phyloP scores from a whole-genome alignment of 2,329 filamentous ascomycete genomes.

The Nannizziopsis barbatae region DNA sequence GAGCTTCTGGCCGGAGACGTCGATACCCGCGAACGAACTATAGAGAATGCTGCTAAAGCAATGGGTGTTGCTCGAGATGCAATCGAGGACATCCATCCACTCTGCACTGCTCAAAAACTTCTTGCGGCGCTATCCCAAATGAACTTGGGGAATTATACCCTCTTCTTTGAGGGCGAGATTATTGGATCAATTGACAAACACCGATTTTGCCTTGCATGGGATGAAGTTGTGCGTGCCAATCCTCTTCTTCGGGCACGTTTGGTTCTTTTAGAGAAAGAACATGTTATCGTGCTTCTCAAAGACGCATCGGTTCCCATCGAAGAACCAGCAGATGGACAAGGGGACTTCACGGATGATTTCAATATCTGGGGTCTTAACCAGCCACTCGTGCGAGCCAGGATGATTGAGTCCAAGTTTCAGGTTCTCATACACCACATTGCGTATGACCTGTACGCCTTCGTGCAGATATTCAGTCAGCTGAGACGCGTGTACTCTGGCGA shows the following conservation, averaged over 20 bases:
- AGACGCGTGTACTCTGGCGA: neutral
- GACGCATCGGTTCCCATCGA: neutral
- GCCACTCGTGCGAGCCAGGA: neutral
- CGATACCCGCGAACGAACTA: conserved; percentile 1
- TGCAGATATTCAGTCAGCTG: neutral
- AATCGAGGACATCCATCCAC: conserved; percentile 31
- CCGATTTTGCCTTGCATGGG: conserved; percentile 32
- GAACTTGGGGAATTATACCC: conserved; percentile 29
- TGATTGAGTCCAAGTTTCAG: neutral
- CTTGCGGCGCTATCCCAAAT: conserved; percentile 29
- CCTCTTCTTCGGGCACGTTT: conserved; percentile 35
- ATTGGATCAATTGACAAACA: conserved; percentile 21
- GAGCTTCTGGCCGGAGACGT: neutral
- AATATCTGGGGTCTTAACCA: neutral
- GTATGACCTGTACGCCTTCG: neutral
- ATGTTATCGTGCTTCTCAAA: conserved; percentile 19
- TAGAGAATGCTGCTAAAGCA: neutral
- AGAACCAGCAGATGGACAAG: conserved; percentile 13
- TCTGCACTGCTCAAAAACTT: conserved; percentile 31
- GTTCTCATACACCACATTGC: neutral
- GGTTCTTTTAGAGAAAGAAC: conserved; percentile 15
- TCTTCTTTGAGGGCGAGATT: conserved; percentile 26
- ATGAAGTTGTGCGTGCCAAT: conserved; percentile 23
- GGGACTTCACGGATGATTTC: neutral
- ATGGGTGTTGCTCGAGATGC: neutral